These are phyloP conservation scores for Uronychia binucleata DNA, from an alignment of 73 alveolate genomes.

Conservation along the genomic window DNA sequence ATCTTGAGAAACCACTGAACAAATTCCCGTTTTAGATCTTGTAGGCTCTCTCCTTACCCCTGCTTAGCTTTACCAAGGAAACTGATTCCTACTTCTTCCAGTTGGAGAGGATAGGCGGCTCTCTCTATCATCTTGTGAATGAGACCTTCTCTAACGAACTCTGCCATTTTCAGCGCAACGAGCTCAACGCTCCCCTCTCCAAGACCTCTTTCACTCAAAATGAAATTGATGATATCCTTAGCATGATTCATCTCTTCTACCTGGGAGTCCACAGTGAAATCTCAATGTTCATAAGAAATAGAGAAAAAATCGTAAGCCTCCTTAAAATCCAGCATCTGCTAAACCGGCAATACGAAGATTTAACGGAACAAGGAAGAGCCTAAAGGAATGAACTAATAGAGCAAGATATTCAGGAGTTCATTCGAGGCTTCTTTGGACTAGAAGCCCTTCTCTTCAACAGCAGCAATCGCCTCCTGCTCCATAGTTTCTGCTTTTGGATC, in stretches of 20 bases:
- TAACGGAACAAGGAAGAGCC: slow-evolving; percentile 8
- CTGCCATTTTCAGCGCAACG: background rate
- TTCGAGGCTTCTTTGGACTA: background rate
- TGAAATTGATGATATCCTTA: background rate
- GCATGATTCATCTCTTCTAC: background rate
- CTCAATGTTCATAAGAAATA: background rate
- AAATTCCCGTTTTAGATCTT: slow-evolving; percentile 21
- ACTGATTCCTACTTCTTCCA: background rate
- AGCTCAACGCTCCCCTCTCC: background rate
- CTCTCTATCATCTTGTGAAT: slow-evolving; percentile 21
- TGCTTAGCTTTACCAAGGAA: slow-evolving; percentile 30
- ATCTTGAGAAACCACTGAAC: slow-evolving; percentile 8
- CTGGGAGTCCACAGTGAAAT: background rate
- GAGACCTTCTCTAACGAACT: background rate
- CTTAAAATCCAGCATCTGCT: background rate
- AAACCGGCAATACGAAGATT: slow-evolving; percentile 18
- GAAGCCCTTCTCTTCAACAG: background rate
- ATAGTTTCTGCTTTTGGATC: background rate
- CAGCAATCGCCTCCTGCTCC: background rate
- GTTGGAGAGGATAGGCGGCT: slow-evolving; percentile 47
- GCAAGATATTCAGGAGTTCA: background rate
- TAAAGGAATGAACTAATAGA: background rate
- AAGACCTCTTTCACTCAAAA: background rate
- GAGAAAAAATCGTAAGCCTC: background rate
- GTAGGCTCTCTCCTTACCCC: no score